Conservation (phyloP, 2,329 filamentous ascomycete species). For the Fonsecaea pedrosoi region DNA sequence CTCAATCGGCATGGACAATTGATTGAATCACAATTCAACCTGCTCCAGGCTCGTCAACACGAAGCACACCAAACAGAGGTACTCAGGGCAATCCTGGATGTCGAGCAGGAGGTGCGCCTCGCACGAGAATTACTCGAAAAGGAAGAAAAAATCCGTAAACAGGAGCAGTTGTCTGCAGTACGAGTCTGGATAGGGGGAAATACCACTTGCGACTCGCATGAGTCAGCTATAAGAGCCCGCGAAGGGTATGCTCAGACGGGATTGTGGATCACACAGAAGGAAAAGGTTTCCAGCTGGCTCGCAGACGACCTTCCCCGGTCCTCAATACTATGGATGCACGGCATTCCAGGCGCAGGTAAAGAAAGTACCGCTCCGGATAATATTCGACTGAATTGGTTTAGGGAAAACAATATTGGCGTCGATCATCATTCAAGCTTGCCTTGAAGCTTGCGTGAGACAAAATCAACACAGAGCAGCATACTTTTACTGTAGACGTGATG, state of each 20-base stretch:
- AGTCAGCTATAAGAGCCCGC: constrained; percentile 22
- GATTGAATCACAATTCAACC: constrained; percentile 37
- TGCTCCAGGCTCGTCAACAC: constrained; percentile 36
- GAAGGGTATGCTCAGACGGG: constrained; percentile 35
- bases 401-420: constrained; percentile 53
- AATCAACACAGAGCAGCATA: constrained; percentile 43
- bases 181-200: not conserved
- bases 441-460: constrained; percentile 41
- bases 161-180: not conserved
- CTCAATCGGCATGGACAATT: constrained; percentile 34
- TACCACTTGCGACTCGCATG: constrained; percentile 1
- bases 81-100: not conserved
- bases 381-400: constrained; percentile 40
- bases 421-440: constrained; percentile 40
- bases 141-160: not conserved
- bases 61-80: constrained; percentile 13
- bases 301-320: constrained; percentile 29
- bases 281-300: constrained; percentile 32
- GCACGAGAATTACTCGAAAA: not conserved
- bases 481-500: constrained; percentile 52
- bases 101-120: not conserved
- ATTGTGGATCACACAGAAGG: constrained; percentile 35
- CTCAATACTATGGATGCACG: constrained; percentile 15
- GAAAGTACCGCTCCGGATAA: constrained; percentile 9
- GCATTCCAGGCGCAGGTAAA: constrained; percentile 44